Evolutionary conservation across 148 eudicot species (phyloP), one percentile per base, ranked within the genome.

Genomic region (Cornus controversa): DNA sequence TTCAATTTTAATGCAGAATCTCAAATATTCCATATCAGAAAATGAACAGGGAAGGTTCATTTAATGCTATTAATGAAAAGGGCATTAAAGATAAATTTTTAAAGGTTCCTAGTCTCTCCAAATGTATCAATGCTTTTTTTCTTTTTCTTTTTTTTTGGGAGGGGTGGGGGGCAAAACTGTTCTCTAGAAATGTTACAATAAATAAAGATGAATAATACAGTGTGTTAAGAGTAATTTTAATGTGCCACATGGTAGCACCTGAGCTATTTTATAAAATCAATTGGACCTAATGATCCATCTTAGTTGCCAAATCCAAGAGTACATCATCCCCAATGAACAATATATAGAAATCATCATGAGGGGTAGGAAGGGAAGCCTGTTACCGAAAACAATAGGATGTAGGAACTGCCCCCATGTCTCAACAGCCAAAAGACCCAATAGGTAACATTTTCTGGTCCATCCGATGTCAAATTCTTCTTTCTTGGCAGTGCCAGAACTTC

Each of bases 251-350:
- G 45, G 45, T 42, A 34, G 77, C 69, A 66, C 37, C 65, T 18
- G 16, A 3, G 5, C 45, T 6, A 22, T 28, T 76, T 54, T 37
- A 45, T 70, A 63, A 3, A 25, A 70, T 89, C 81, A 91, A 69
- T 74, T 71, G 47, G 80, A 83, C 65, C 8, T 68, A 73, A 88
- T 18, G 69, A 95, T 93, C 75, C 69, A 64, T 72, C 77, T 85
- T 24, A 96, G 87, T 82, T 93, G 97, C 95, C 98, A 96, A 78
- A 93, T 71, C 99, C 97, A 96, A 70, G 99, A 93, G 86, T 87
- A 93, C 66, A 86, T 75, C 78, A 93, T 84, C 40, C 99, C 99
- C 0, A 93, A 80, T 7, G 92, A 92, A 81, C 95, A 93, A 78
- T 89, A 93, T 42, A 85, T 84, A 42, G 98, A 93, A 31, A 90